Conservation (phyloP, 495 filamentous ascomycete genomes). For the Neurospora sp. region DNA sequence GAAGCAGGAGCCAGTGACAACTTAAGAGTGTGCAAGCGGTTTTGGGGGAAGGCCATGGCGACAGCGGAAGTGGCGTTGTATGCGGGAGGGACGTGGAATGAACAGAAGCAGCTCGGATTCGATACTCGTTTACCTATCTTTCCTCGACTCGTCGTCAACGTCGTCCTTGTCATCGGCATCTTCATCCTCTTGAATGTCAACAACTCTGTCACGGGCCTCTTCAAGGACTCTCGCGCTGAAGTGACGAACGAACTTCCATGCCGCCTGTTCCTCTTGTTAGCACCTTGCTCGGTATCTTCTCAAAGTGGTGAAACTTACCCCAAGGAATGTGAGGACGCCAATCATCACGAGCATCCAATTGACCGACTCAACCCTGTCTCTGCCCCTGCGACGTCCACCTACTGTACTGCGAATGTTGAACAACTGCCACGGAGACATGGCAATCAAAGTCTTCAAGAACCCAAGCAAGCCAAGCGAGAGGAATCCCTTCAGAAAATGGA, state of each 20-base stretch:
- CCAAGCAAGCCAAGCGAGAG: conserved; percentile 76
- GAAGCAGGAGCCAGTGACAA: conserved; percentile 61
- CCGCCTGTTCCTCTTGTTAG: conserved; percentile 43
- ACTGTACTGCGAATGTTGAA: conserved; percentile 53
- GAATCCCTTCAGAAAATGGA: conserved; percentile 82
- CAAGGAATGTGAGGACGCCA: conserved; percentile 72
- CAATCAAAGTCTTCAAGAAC: conserved; percentile 69
- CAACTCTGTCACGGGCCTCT: conserved; percentile 63
- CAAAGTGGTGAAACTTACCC: conserved; percentile 43
- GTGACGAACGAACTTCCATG: conserved; percentile 67
- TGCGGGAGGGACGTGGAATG: neutral
- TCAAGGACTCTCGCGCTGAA: conserved; percentile 61
- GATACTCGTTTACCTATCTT: conserved; percentile 10
- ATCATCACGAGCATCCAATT: conserved; percentile 70
- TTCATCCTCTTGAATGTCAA: conserved; percentile 68
- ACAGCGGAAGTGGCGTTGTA: neutral
- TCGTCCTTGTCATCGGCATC: conserved; percentile 56
- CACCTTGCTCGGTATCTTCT: neutral
- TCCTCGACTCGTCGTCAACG: conserved; percentile 15
- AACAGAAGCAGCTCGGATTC: neutral
- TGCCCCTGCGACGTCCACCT: conserved; percentile 46
- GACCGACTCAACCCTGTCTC: conserved; percentile 61
- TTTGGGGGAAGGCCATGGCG: neutral
- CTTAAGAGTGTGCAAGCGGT: conserved; percentile 77
- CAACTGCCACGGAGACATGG: conserved; percentile 65